Base-by-base conservation (phyloP, 371 early-diverging fungal genomes). In the Mortierella sp. region DNA sequence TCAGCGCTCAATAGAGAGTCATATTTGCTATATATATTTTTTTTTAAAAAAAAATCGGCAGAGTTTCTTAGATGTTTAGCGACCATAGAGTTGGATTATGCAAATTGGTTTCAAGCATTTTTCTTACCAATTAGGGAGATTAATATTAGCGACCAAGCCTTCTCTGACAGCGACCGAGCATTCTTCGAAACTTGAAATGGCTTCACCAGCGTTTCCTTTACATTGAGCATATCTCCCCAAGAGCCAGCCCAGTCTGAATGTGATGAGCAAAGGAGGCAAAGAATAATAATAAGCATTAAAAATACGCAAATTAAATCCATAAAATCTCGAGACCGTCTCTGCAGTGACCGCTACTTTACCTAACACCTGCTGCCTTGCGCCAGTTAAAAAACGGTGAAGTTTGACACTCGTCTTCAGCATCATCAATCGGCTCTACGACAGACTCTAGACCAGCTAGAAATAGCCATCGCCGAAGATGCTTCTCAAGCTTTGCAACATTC, bases 201-300 rank as follows among this genome's bases (percentile, higher is more conserved):
- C 88, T 0, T 72, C 73, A 2, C 77, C 77, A 0, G 84, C 84
- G 19, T 85, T 72, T n/a, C 85, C 84, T 7, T 73, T 62, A 46
- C 84, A 87, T 57, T 86, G 86, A 4, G 83, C 84, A 37, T 83
- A 26, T 23, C 85, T 83, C 21, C 87, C 89, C 43, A 76, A 66
- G 6, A 86, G 46, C 62, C 75, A 80, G 37, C 46, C 55, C 26
- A 71, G 26, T 30, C 81, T 67, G n/a, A n/a, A n/a, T n/a, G n/a
- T n/a, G n/a, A n/a, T n/a, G n/a, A 60, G 16, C 19, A 28, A n/a
- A 16, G 6, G 46, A 18, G 48, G 11, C 52, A n/a, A 19, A 30
- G 29, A 37, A 9, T 5, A 37, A 37, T 9, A 37, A 9, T n/a
- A n/a, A n/a, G n/a, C n/a, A n/a, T n/a, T n/a, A n/a, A n/a, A n/a